phyloP scores from a whole-genome alignment of 1,284 basidiomycete genomes.

The Ceratobasidium sp. region DNA sequence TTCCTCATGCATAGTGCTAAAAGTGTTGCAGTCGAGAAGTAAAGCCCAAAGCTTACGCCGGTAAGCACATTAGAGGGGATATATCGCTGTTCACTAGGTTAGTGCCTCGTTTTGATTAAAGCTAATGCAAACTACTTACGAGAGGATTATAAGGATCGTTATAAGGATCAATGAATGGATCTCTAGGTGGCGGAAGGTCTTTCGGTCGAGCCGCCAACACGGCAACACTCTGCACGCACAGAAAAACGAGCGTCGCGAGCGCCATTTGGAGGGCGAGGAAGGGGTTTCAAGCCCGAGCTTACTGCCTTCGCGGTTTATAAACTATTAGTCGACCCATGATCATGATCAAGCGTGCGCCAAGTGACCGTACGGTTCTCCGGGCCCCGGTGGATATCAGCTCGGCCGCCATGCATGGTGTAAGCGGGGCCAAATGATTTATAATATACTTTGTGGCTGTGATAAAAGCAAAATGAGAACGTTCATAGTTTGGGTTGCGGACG shows the following conservation, averaged over 20 bases:
- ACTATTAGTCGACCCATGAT: background rate
- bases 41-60: constrained; percentile 62
- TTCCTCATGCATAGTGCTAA: constrained; percentile 62
- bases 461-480: too few relatives aligned
- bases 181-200: constrained; percentile 41
- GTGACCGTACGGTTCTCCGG: constrained; percentile 10
- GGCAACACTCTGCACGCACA: constrained; percentile 1
- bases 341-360: constrained; percentile 2
- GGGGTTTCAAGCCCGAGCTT: background rate
- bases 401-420: background rate
- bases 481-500: too few relatives aligned
- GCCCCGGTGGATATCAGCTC: constrained; percentile 34
- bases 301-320: constrained; percentile 13
- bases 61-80: constrained; percentile 69
- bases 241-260: constrained; percentile 17
- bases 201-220: constrained; percentile 18
- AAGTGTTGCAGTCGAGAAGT: constrained; percentile 62
- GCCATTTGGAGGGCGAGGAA: background rate
- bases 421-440: background rate
- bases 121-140: constrained; percentile 1
- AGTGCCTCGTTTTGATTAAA: background rate
- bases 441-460: background rate
- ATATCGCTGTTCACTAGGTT: constrained; percentile 54
- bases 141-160: constrained; percentile 67
- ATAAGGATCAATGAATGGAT: constrained; percentile 63